Evolutionary conservation across 148 eudicot genomes (phyloP).

Genomic region (Arbutus unedo): DNA sequence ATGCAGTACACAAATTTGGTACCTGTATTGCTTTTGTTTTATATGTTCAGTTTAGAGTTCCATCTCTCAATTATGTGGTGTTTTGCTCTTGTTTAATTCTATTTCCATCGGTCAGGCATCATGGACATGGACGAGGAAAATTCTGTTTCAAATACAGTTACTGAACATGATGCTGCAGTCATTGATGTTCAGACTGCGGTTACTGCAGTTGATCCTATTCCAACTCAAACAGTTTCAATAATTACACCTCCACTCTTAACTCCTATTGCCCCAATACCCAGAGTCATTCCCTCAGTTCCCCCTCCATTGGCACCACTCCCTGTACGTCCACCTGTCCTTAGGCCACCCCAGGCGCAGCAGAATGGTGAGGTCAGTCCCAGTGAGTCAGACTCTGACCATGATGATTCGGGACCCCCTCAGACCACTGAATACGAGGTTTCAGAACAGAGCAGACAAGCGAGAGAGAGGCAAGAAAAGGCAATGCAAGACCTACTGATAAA

Average conservation of each 20-base stretch:
- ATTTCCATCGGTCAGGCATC: slow-evolving; percentile 27
- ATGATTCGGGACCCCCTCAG: slow-evolving; percentile 38
- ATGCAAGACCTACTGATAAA: slow-evolving; percentile 79
- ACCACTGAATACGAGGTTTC: slow-evolving; percentile 60
- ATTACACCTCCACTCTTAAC: slow-evolving; percentile 31
- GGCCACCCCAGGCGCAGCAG: slow-evolving; percentile 36
- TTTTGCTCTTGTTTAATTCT: neutral
- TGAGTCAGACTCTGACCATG: slow-evolving; percentile 59
- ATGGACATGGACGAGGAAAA: slow-evolving; percentile 74
- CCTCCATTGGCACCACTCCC: slow-evolving; percentile 73
- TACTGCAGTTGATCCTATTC: slow-evolving; percentile 26
- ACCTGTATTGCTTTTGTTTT: neutral
- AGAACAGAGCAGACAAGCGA: slow-evolving; percentile 67
- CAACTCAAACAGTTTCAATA: slow-evolving; percentile 33
- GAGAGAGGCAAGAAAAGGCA: slow-evolving; percentile 76
- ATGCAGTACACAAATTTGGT: too few species aligned
- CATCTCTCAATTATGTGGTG: neutral
- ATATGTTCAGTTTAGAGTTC: neutral
- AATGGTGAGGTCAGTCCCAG: slow-evolving; percentile 53
- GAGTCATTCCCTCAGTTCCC: slow-evolving; percentile 35
- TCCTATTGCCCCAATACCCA: slow-evolving; percentile 53
- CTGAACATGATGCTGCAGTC: slow-evolving; percentile 28
- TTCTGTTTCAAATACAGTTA: slow-evolving; percentile 29
- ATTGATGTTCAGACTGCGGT: slow-evolving; percentile 34
- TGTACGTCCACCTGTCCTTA: slow-evolving; percentile 47